Conservation (phyloP, 202 grass and related monocot species). For the Brachypodium distachyon region DNA sequence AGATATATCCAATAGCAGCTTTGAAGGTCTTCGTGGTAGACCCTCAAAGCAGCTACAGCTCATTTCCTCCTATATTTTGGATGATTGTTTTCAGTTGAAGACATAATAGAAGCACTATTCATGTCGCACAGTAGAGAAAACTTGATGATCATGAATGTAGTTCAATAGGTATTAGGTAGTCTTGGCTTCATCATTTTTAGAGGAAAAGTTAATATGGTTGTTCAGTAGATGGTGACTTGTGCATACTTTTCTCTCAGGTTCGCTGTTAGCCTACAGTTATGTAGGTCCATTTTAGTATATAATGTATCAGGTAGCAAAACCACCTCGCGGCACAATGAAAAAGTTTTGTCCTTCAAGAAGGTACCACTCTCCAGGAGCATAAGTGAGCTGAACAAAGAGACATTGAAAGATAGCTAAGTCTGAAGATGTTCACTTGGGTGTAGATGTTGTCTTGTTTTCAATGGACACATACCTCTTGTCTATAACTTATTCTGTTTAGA, state of each 20-base stretch:
- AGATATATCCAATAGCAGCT: neutral
- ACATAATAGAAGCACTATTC: neutral
- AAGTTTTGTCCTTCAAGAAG: neutral
- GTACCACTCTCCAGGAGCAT: neutral
- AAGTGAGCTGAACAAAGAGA: neutral
- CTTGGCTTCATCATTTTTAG: no score
- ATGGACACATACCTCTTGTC: neutral
- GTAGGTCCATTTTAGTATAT: neutral
- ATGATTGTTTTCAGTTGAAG: neutral
- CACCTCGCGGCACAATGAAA: neutral
- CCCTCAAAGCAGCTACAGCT: neutral
- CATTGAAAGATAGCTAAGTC: neutral
- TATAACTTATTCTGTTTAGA: neutral
- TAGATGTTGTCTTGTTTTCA: neutral
- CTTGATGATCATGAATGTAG: neutral
- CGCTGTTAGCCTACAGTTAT: neutral
- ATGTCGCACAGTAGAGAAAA: neutral
- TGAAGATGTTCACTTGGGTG: neutral
- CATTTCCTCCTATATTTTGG: neutral
- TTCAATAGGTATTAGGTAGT: no score
- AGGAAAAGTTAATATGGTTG: neutral
- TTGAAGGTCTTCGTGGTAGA: neutral
- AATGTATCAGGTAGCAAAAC: neutral
- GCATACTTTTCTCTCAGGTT: neutral
- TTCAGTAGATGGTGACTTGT: neutral